Evolutionary conservation across 2,329 filamentous ascomycete genomes (phyloP).

Genomic region (Aspergillus uvarum): DNA sequence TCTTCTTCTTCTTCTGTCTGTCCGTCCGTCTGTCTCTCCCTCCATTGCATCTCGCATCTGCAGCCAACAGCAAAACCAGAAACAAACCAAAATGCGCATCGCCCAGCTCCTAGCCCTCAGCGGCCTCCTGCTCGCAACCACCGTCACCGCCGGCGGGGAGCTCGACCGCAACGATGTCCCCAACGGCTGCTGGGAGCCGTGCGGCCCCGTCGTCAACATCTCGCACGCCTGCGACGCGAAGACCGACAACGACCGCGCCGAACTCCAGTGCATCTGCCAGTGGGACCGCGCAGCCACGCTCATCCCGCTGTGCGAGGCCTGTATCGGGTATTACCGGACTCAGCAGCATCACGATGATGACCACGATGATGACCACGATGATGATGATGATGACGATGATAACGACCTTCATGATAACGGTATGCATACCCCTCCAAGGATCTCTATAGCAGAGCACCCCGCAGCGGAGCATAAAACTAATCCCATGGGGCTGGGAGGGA

Average conservation of each 20-base stretch:
- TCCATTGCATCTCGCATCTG: no score
- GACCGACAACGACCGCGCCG: slow-evolving; percentile 25
- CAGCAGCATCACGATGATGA: slow-evolving; percentile 20
- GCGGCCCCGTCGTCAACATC: slow-evolving; percentile 25
- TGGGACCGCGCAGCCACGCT: slow-evolving; percentile 26
- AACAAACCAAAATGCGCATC: slow-evolving; percentile 19
- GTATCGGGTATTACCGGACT: slow-evolving; percentile 29
- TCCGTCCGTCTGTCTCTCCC: neutral
- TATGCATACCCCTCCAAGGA: slow-evolving; percentile 9
- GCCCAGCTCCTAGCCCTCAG: slow-evolving; percentile 25
- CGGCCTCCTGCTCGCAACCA: slow-evolving; percentile 26
- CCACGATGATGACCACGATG: slow-evolving; percentile 8
- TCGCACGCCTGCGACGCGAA: slow-evolving; percentile 26
- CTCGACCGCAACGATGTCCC: slow-evolving; percentile 32
- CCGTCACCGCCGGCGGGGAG: slow-evolving; percentile 24
- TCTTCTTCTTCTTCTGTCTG: no score
- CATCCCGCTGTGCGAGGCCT: slow-evolving; percentile 35
- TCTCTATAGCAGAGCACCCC: no score
- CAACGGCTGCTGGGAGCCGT: slow-evolving; percentile 27
- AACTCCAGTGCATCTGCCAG: slow-evolving; percentile 31
- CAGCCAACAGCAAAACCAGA: neutral
- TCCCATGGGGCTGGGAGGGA: no score
- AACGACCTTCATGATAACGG: slow-evolving; percentile 27
- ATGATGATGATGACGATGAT: neutral
- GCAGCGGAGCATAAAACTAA: no score